Conservation (phyloP, 2,329 filamentous ascomycete species). For the Teratosphaeria zuluensis region DNA sequence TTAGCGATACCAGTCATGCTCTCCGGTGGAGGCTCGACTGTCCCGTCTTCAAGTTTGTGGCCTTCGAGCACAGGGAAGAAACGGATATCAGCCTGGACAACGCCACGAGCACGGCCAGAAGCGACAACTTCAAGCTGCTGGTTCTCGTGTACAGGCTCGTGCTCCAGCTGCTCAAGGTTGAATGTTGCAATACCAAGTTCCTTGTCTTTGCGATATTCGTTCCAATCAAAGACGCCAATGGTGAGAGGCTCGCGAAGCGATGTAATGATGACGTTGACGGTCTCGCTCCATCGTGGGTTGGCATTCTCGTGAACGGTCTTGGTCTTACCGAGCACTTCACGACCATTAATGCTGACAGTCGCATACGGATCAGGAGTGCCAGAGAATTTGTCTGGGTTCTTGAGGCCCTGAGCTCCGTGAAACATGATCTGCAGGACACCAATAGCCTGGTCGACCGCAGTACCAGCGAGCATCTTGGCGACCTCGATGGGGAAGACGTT, state of each 20-base stretch:
- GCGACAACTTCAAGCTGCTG: conserved; percentile 73
- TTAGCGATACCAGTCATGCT: conserved; percentile 88
- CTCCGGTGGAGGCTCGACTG: conserved; percentile 69
- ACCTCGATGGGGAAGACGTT: conserved; percentile 98
- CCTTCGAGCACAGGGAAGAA: conserved; percentile 90
- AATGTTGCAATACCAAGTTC: conserved; percentile 85
- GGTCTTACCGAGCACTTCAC: conserved; percentile 72
- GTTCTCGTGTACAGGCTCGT: conserved; percentile 69
- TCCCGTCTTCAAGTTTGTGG: conserved; percentile 64
- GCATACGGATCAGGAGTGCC: conserved; percentile 88
- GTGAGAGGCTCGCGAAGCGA: conserved; percentile 83
- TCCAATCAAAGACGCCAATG: conserved; percentile 80
- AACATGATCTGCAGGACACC: conserved; percentile 87
- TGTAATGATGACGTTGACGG: conserved; percentile 87
- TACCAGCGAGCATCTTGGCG: conserved; percentile 93
- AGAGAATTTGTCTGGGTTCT: conserved; percentile 89
- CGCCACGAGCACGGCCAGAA: conserved; percentile 74
- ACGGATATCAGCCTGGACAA: conserved; percentile 70
- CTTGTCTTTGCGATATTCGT: conserved; percentile 93
- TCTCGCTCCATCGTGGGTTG: conserved; percentile 93
- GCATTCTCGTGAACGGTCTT: conserved; percentile 77
- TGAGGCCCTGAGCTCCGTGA: conserved; percentile 82
- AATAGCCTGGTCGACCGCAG: conserved; percentile 87
- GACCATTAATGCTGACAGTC: conserved; percentile 72
- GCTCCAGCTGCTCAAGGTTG: conserved; percentile 69